A percentile compares a stretch with the other conserved stretches of the same genome.
These are phyloP conservation scores for Ceratobasidium theobromae DNA, from an alignment of 1,284 basidiomycete species.

Conservation along the genomic window DNA sequence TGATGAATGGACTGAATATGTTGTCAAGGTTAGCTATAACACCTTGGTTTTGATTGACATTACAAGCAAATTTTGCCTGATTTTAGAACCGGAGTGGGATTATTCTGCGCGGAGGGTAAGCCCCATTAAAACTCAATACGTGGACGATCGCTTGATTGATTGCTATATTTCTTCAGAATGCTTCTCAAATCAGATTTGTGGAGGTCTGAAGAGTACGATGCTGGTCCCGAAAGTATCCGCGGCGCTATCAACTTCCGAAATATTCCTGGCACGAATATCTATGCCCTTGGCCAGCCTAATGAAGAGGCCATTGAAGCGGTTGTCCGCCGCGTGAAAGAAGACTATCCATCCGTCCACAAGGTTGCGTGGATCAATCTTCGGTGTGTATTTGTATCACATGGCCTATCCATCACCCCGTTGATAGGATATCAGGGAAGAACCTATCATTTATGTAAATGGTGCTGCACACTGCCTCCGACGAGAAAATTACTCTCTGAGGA, in stretches of 20 bases:
- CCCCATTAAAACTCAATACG: slow-evolving; percentile 31
- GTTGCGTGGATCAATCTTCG: slow-evolving; percentile 92
- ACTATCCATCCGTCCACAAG: slow-evolving; percentile 60
- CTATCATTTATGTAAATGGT: slow-evolving; percentile 92
- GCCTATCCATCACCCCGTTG: not conserved
- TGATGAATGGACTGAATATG: slow-evolving; percentile 92
- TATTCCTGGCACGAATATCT: slow-evolving; percentile 81
- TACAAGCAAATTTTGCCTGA: slow-evolving; percentile 14
- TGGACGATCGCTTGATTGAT: not conserved
- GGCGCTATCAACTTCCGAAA: slow-evolving; percentile 96
- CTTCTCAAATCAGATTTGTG: slow-evolving; percentile 91
- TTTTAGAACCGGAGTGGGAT: slow-evolving; percentile 85
- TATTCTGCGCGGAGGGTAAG: slow-evolving; percentile 82
- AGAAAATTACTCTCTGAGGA: slow-evolving; percentile 77
- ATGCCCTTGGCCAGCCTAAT: slow-evolving; percentile 91
- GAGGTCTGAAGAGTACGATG: slow-evolving; percentile 66
- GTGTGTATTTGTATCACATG: slow-evolving; percentile 47
- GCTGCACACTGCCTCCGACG: slow-evolving; percentile 73
- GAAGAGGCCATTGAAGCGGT: slow-evolving; percentile 87
- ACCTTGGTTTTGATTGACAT: not conserved
- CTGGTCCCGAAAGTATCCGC: slow-evolving; percentile 66
- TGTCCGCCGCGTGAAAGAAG: slow-evolving; percentile 64
- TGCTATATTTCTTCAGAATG: slow-evolving; percentile 52
- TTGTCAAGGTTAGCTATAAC: slow-evolving; percentile 69
- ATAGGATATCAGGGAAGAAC: slow-evolving; percentile 55